Evolutionary conservation across 2,329 filamentous ascomycete genomes (phyloP), one percentile per base, ranked within the genome.

Genomic region (Aspergillus latus): DNA sequence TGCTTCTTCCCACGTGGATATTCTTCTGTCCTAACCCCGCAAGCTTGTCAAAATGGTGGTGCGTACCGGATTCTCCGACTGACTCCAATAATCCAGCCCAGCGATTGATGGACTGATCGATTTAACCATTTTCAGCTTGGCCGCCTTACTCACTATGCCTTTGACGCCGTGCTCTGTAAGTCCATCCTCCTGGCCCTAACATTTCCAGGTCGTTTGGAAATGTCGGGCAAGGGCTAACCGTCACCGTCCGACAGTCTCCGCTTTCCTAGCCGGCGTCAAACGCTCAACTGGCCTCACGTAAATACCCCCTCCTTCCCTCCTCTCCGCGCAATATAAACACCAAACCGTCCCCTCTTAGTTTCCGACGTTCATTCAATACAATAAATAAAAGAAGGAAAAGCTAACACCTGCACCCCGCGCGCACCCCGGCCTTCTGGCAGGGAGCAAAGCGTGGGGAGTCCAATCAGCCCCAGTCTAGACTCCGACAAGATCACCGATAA

Each of bases 231-330:
- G 21, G 21, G 40, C 43, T 46, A 46, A 46, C 28, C 43, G 5
- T 8, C 16, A 26, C 8, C 21, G 4, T 21, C 21, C 13, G 5
- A 37, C 58, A 95, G 90, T 99, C 75, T 99, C 94, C 69, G 90
- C 94, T 62, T 93, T 97, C 74, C 87, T 99, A 64, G 94, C 94
- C 39, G 94, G 94, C 69, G 92, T 99, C 81, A 95, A 96, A 80
- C 91, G 94, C 67, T 97, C 93, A 63, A 97, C 94, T 60, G 94
- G 94, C 70, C 83, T 99, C 78, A 97, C 92, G 94, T 99, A 89
- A 84, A 90, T 88, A 65, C 57, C 59, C 62, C 56, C 47, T 49
- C 53, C 62, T 59, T 62, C 57, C 21, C 21, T 21, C 21, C 21
- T 21, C 21, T 21, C 21, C 21, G 21, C 49, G 49, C 51, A 32